phyloP scores from a whole-genome alignment of 495 filamentous ascomycete genomes.

The Neurospora terricola region DNA sequence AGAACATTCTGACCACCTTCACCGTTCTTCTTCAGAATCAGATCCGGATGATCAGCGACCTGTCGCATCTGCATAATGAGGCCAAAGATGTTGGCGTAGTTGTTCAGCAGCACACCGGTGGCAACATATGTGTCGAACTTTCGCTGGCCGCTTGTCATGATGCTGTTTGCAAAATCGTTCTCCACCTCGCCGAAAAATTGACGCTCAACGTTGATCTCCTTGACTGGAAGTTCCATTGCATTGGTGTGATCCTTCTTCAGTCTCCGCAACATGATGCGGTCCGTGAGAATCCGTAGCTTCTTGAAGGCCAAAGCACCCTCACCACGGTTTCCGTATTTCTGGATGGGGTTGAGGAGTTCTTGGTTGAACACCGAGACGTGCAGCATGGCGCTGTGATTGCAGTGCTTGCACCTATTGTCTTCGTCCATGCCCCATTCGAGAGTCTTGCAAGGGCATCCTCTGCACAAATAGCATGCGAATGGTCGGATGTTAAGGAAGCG shows the following conservation, averaged over 20 bases:
- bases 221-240: constrained; percentile 90
- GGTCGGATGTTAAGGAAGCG: constrained; percentile 81
- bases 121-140: constrained; percentile 93
- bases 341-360: constrained; percentile 78
- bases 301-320: constrained; percentile 54
- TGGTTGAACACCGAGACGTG: constrained; percentile 96
- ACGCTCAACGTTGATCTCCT: constrained; percentile 82
- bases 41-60: constrained; percentile 88
- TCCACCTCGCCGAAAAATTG: constrained; percentile 95
- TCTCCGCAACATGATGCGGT: constrained; percentile 87
- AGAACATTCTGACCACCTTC: constrained; percentile 82
- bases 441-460: constrained; percentile 63
- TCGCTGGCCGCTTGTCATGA: constrained; percentile 80
- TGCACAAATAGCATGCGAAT: constrained; percentile 90
- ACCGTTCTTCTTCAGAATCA: constrained; percentile 78
- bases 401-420: constrained; percentile 55
- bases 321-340: constrained; percentile 40
- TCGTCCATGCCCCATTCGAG: constrained; percentile 75
- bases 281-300: constrained; percentile 78
- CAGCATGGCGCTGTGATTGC: constrained; percentile 57
- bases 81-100: constrained; percentile 84
- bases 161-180: constrained; percentile 86
- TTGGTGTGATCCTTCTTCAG: constrained; percentile 86
- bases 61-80: constrained; percentile 98
- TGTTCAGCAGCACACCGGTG: constrained; percentile 89